Percentiles rank a stretch among this genome's conserved stretches.
These are phyloP conservation scores for Fusarium udum DNA, from an alignment of 2,329 filamentous ascomycete genomes.

Conservation along the genomic window DNA sequence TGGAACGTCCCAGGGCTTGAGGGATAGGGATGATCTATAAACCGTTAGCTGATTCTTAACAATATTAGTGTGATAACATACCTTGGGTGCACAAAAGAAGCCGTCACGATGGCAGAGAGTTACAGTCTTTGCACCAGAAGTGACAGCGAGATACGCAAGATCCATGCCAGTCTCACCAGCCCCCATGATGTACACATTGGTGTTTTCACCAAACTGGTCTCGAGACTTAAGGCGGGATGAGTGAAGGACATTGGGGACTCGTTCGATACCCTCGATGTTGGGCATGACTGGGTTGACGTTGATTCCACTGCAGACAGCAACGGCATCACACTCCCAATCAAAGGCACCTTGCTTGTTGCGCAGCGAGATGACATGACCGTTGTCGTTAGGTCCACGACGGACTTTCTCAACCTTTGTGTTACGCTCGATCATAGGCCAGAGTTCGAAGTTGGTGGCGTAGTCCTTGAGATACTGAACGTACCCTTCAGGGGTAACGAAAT, in stretches of 20 bases:
- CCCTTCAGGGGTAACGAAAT: slow-evolving; percentile 53
- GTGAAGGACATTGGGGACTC: slow-evolving; percentile 51
- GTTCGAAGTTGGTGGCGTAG: slow-evolving; percentile 52
- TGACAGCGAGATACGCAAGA: slow-evolving; percentile 56
- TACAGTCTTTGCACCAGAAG: slow-evolving; percentile 53
- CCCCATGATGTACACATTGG: slow-evolving; percentile 55
- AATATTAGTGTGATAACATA: not conserved
- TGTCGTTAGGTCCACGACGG: slow-evolving; percentile 11
- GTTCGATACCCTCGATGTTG: slow-evolving; percentile 50
- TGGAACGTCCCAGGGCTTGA: slow-evolving; percentile 1
- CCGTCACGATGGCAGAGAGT: slow-evolving; percentile 57
- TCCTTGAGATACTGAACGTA: slow-evolving; percentile 56
- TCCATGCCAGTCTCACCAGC: slow-evolving; percentile 59
- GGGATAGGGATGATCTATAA: slow-evolving; percentile 43
- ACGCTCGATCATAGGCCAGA: slow-evolving; percentile 51
- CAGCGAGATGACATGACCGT: slow-evolving; percentile 27
- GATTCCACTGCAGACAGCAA: slow-evolving; percentile 57
- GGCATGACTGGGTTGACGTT: slow-evolving; percentile 55
- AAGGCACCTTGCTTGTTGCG: slow-evolving; percentile 1
- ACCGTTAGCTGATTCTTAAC: not conserved
- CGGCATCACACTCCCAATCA: slow-evolving; percentile 54
- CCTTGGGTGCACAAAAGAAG: slow-evolving; percentile 58
- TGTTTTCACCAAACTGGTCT: slow-evolving; percentile 52
- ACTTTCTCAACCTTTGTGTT: slow-evolving; percentile 46
- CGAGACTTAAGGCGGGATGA: slow-evolving; percentile 55